phyloP scores from a whole-genome alignment of 495 filamentous ascomycete genomes.

The Thermochaetoides thermophila region DNA sequence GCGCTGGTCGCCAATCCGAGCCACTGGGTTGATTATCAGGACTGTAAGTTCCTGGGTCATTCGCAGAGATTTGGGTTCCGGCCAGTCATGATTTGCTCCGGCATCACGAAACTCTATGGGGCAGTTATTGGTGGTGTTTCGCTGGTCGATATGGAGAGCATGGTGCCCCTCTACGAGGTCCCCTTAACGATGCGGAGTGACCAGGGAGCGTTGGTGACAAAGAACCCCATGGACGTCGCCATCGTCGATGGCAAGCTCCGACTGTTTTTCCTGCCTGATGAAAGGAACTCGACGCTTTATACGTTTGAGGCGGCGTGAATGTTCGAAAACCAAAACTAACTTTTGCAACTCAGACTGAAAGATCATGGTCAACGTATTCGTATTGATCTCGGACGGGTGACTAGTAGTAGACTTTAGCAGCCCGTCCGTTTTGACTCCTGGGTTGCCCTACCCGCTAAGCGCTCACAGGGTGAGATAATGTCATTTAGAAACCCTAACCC shows the following conservation, averaged over 20 bases:
- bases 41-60: conserved; percentile 27
- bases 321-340: too few relatives aligned
- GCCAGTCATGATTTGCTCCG: conserved; percentile 24
- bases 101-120: conserved; percentile 15
- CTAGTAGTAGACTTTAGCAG: too few relatives aligned
- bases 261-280: conserved; percentile 23
- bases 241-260: conserved; percentile 22
- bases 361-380: too few relatives aligned
- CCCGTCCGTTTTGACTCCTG: too few relatives aligned
- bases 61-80: conserved; percentile 7
- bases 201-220: conserved; percentile 15
- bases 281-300: conserved; percentile 23
- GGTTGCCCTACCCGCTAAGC: too few relatives aligned
- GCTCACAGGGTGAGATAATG: too few relatives aligned
- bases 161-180: conserved; percentile 20
- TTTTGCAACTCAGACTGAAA: too few relatives aligned
- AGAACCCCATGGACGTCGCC: conserved; percentile 24
- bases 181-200: conserved; percentile 21
- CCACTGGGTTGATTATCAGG: conserved; percentile 24
- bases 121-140: conserved; percentile 21
- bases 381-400: too few relatives aligned
- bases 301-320: conserved; percentile 20
- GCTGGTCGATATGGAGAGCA: conserved; percentile 21
- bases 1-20: conserved; percentile 12
- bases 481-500: too few relatives aligned